Conservation (phyloP, 1,139 yeast species). For the Pichia sp. region DNA sequence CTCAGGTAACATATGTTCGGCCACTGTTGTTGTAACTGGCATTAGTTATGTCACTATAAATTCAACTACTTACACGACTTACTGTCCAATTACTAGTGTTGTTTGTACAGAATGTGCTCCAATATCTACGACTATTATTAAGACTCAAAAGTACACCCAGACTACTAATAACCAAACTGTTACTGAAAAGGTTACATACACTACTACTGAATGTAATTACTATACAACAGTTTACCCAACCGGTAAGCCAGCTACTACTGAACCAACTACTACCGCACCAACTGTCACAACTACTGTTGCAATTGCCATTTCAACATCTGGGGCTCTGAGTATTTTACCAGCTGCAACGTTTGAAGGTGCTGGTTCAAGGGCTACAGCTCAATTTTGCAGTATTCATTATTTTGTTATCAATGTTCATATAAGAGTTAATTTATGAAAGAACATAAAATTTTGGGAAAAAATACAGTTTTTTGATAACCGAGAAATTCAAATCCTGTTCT, state of each 20-base stretch:
- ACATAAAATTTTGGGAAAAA: too few species aligned
- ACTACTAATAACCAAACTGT: conserved; percentile 13
- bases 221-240: conserved; percentile 23
- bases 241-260: not conserved
- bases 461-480: too few species aligned
- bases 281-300: conserved; percentile 25
- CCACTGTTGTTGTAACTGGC: conserved; percentile 38
- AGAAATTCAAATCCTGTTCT: too few species aligned
- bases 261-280: conserved; percentile 15
- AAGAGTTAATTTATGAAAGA: too few species aligned
- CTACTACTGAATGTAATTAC: conserved; percentile 20
- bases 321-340: too few species aligned
- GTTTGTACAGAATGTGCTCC: conserved; percentile 14
- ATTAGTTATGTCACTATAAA: conserved; percentile 35
- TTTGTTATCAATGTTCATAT: too few species aligned
- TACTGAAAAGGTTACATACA: conserved; percentile 16
- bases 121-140: conserved; percentile 20
- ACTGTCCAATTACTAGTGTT: conserved; percentile 35
- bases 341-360: too few species aligned
- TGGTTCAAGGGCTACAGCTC: too few species aligned
- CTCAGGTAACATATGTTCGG: conserved; percentile 35
- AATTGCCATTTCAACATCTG: too few species aligned
- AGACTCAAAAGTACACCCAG: conserved; percentile 31
- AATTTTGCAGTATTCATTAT: too few species aligned
- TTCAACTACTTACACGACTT: conserved; percentile 37